Evolutionary conservation across 2,329 filamentous ascomycete species (phyloP), one percentile per base, ranked within the genome.

Genomic region (Diaporthe ampelina): DNA sequence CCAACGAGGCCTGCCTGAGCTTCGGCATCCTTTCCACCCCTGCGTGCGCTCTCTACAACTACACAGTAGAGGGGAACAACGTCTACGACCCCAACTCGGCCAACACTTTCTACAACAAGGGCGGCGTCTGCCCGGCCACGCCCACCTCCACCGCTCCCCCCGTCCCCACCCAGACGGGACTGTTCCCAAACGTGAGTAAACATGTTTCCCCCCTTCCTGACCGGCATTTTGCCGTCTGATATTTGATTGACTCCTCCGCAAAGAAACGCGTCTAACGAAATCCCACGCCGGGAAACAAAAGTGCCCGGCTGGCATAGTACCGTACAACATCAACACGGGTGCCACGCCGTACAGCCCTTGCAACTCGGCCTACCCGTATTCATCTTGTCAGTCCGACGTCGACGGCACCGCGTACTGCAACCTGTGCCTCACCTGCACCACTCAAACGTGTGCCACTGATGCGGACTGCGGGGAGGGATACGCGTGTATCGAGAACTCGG

Each of bases 71-170:
- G 72, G 72, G 74, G n/a, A 71, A 69, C 52, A 50, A 75, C 26
- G 52, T 75, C 19, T 56, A 69, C 3, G 70, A 65, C 43, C 59
- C 74, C 8, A 54, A 63, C 45, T 61, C 72, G 32, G 68, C 61
- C 26, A 75, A 75, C 61, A 75, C 72, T 26, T 75, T 75, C 56
- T 75, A 75, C 52, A 73, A 75, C 43, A 54, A 32, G 29, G 74
- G 72, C 32, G 74, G 74, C 19, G 68, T 24, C n/a, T 75, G 74
- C 61, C 74, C 74, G 0, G 24, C 70, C 26, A 72, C 74, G 52
- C 73, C 74, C 13, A 72, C 58, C 37, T 61, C 58, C n/a, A 52
- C 74, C 0, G 29, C 57, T 10, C 56, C 40, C 19, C 70, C 72
- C 21, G 71, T 65, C 4, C 74, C 74, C 13, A 73, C 73, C 21